Evolutionary conservation across 805 yeast species (phyloP).

Genomic region (Pichia exigua): DNA sequence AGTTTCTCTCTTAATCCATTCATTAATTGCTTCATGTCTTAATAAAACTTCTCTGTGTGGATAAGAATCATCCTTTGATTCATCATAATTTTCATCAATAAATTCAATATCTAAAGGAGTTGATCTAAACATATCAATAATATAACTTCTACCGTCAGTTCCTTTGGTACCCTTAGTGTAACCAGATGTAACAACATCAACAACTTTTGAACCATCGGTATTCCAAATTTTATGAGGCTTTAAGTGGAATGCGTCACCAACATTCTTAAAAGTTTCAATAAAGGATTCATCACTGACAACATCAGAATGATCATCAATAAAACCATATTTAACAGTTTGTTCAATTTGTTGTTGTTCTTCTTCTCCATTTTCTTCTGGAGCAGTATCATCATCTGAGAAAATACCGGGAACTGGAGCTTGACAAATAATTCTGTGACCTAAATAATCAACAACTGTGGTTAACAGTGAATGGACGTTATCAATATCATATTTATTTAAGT

Average conservation of each 20-base stretch:
- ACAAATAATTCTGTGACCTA: slow-evolving; percentile 81
- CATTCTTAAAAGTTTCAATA: slow-evolving; percentile 43
- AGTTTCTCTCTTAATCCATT: slow-evolving; percentile 75
- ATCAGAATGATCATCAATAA: slow-evolving; percentile 48
- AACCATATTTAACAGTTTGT: slow-evolving; percentile 66
- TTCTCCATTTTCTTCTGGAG: slow-evolving; percentile 26
- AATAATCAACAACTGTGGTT: slow-evolving; percentile 82
- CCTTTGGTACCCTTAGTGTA: slow-evolving; percentile 84
- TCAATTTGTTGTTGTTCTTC: slow-evolving; percentile 26
- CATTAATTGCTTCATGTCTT: slow-evolving; percentile 83
- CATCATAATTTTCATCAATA: slow-evolving; percentile 47
- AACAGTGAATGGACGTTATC: slow-evolving; percentile 61
- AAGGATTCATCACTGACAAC: slow-evolving; percentile 47
- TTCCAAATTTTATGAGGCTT: slow-evolving; percentile 56
- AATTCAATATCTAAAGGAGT: slow-evolving; percentile 81
- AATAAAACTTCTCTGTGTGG: slow-evolving; percentile 77
- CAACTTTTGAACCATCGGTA: slow-evolving; percentile 33
- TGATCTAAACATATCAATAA: slow-evolving; percentile 76
- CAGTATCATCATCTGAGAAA: slow-evolving; percentile 38
- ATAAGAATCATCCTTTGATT: slow-evolving; percentile 43
- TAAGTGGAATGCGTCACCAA: slow-evolving; percentile 73
- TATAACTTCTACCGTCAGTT: slow-evolving; percentile 74
- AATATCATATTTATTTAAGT: slow-evolving; percentile 58
- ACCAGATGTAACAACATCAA: slow-evolving; percentile 56
- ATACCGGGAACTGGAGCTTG: slow-evolving; percentile 97